These are phyloP conservation scores for Colletotrichum sp. DNA, from an alignment of 2,329 filamentous ascomycete species.

Conservation along the genomic window DNA sequence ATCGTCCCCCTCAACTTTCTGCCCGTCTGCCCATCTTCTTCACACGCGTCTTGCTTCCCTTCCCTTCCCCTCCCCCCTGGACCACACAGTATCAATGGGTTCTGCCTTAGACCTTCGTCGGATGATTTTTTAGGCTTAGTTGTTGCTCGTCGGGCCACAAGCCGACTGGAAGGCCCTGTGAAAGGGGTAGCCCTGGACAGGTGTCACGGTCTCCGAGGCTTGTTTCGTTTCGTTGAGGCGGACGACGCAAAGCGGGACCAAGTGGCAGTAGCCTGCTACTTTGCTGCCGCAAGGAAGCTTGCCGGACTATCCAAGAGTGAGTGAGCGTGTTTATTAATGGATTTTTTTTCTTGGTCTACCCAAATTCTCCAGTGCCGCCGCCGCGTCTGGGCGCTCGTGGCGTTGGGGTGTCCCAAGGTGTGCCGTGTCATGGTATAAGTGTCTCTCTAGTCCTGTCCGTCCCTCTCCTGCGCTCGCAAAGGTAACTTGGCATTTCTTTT, in stretches of 20 bases:
- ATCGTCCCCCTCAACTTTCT: background rate
- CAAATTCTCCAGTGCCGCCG: background rate
- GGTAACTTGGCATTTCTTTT: background rate
- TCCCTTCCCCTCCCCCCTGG: background rate
- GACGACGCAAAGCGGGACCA: slow-evolving; percentile 19
- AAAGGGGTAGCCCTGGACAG: slow-evolving; percentile 15
- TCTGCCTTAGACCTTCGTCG: background rate
- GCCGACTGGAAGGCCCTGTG: background rate
- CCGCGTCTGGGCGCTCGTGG: slow-evolving; percentile 16
- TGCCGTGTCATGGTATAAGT: slow-evolving; percentile 13
- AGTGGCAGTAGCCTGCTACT: slow-evolving; percentile 6
- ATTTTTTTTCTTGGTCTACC: background rate
- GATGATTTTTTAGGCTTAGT: slow-evolving; percentile 13
- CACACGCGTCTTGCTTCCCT: background rate
- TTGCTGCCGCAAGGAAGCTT: slow-evolving; percentile 14
- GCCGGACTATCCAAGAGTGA: slow-evolving; percentile 11
- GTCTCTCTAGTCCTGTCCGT: background rate
- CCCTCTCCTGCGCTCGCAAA: background rate
- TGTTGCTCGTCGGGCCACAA: slow-evolving; percentile 6
- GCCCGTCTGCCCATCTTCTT: background rate
- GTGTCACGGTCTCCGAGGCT: slow-evolving; percentile 21
- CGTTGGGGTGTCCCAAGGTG: background rate
- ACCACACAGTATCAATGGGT: background rate
- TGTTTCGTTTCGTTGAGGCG: slow-evolving; percentile 22
- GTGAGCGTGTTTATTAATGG: slow-evolving; percentile 14